Percentiles rank a stretch among this genome's conserved stretches.
Conservation (phyloP, 495 filamentous ascomycete species). For the Bathelium albidoporum region DNA sequence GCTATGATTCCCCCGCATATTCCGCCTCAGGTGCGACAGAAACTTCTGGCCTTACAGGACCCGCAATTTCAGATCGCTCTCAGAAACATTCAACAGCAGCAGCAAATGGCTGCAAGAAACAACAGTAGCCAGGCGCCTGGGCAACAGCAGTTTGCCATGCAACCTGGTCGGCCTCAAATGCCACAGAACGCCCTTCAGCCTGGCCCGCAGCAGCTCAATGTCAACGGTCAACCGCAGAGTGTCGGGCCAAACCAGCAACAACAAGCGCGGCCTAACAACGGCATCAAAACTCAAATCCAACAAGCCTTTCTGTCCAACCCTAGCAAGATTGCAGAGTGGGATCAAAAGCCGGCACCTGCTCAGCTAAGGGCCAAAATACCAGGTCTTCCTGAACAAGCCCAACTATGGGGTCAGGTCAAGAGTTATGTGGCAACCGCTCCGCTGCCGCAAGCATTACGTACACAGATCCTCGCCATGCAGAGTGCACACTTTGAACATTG, state of each 20-base stretch:
- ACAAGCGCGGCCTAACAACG: background rate
- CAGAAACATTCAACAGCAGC: background rate
- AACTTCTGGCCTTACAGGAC: background rate
- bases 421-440: constrained; percentile 14
- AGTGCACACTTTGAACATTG: background rate
- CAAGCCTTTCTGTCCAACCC: no score
- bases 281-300: background rate
- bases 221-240: background rate
- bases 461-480: background rate
- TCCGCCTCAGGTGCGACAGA: background rate
- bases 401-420: constrained; percentile 66
- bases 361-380: constrained; percentile 7
- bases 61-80: background rate
- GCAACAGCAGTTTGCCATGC: background rate
- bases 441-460: background rate
- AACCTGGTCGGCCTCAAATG: background rate
- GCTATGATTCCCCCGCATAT: background rate
- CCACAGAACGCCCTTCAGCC: background rate
- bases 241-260: background rate
- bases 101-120: background rate
- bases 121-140: background rate
- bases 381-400: constrained; percentile 46
- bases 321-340: constrained; percentile 8
- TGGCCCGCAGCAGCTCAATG: background rate
- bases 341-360: constrained; percentile 14